Evolutionary conservation across 345 rosid genomes (phyloP).

Genomic region (Turritis glabra): DNA sequence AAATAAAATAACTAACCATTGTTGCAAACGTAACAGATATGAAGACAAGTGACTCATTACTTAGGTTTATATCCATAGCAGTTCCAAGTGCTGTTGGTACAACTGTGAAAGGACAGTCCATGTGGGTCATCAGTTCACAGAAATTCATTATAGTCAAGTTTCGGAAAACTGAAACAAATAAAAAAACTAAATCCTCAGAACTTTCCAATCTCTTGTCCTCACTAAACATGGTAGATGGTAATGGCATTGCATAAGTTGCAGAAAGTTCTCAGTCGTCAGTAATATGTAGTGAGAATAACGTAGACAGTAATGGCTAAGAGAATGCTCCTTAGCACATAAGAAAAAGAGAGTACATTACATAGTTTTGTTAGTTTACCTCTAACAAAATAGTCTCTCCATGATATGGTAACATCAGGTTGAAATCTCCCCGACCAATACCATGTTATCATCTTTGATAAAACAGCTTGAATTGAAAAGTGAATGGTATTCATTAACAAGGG

Average conservation of each 20-base stretch:
- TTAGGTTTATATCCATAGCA: constrained; percentile 93
- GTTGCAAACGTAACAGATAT: constrained; percentile 99
- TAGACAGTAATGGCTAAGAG: constrained; percentile 1
- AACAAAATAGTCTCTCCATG: constrained; percentile 80
- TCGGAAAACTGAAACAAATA: constrained; percentile 5
- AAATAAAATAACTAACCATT: constrained; percentile 63
- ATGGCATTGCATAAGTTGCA: constrained; percentile 6
- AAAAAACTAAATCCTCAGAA: constrained; percentile 2
- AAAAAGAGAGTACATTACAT: neutral
- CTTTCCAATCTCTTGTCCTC: neutral
- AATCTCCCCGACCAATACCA: constrained; percentile 87
- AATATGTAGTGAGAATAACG: neutral
- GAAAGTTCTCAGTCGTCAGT: neutral
- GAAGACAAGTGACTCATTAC: constrained; percentile 96
- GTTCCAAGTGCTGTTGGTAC: constrained; percentile 98
- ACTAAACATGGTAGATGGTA: constrained; percentile 4
- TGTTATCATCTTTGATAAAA: constrained; percentile 68
- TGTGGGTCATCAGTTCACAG: constrained; percentile 78
- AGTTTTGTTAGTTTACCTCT: constrained; percentile 55
- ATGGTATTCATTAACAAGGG: constrained; percentile 94
- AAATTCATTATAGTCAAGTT: constrained; percentile 51
- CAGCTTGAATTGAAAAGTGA: constrained; percentile 94
- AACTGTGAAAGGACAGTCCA: constrained; percentile 95
- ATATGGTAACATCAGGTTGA: constrained; percentile 62
- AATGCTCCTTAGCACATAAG: neutral